Base-by-base conservation (phyloP, 1,284 basidiomycete species). In the Porodaedalea pini region DNA sequence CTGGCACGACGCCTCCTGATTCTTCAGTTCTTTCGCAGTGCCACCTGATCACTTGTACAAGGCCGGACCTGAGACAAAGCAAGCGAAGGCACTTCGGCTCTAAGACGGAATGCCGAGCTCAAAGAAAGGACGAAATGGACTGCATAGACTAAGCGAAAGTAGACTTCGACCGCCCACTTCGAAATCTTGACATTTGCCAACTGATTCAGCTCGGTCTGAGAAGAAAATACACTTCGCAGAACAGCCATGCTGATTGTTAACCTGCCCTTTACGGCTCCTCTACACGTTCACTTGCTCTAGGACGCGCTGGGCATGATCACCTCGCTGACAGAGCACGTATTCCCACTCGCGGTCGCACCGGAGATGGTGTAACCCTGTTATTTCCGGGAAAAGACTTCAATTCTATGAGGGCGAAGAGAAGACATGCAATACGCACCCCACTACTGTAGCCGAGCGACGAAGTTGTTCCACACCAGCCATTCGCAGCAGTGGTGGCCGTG, bases 251-350 rank as follows among this genome's bases (percentile, higher is more conserved):
- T 5, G 23, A 8, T 15, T 25, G 5, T 29, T 48, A 7, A 27
- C 25, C 10, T n/a, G 17, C 27, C 27, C 25, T 23, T 17, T 27
- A 53, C 21, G 8, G 27, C 11, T 29, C 4, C 13, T 1, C 23
- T 31, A 48, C 19, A 50, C 19, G n/a, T 21, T 27, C n/a, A n/a
- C n/a, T n/a, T n/a, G 7, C 27, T 23, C 37, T n/a, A 54, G 11
- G 51, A 57, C 8, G 56, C 56, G 27, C 56, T 51, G 15, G 56
- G 56, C 56, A 57, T 57, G 29, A 57, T 57, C 19, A 57, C 56
- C 19, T 57, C 56, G 27, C 31, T 52, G 34, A 57, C 41, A 29
- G 27, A 41, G 19, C 56, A 57, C 5, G 56, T 57, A 31, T 57
- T 57, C 13, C 50, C 50, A 15, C 25, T 51, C 41, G 56, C 56